phyloP scores from a whole-genome alignment of 2,329 filamentous ascomycete species.

The Colletotrichum sp. region DNA sequence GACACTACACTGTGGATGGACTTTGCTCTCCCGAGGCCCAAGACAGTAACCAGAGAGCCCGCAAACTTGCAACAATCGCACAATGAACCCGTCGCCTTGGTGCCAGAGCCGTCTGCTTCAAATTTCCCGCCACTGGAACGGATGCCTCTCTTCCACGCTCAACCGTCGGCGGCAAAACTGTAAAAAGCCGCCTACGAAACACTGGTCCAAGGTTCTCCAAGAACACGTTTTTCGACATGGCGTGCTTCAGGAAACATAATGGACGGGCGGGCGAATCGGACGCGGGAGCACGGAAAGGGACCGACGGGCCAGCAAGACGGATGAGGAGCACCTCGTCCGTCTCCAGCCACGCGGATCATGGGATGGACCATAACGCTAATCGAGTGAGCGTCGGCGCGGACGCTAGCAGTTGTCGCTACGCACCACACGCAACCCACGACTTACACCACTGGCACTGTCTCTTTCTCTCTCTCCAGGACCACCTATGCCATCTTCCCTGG shows the following conservation, averaged over 20 bases:
- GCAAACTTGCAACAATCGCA: background rate
- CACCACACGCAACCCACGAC: background rate
- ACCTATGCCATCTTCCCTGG: background rate
- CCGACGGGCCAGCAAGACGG: background rate
- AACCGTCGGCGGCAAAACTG: background rate
- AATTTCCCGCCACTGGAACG: background rate
- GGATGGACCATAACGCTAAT: background rate
- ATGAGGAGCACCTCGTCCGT: background rate
- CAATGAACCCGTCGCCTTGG: background rate
- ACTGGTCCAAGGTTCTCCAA: background rate
- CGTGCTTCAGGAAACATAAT: background rate
- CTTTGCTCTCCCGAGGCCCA: background rate
- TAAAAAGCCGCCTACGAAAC: background rate
- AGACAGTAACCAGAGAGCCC: background rate
- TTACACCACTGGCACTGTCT: background rate
- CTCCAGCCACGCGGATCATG: constrained; percentile 8
- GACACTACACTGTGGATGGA: constrained; percentile 1
- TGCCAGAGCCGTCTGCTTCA: background rate
- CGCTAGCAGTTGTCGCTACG: background rate
- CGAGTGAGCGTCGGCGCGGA: background rate
- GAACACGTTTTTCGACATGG: background rate
- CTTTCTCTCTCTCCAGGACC: background rate
- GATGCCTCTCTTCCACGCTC: background rate
- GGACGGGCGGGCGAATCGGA: background rate
- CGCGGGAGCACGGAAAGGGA: constrained; percentile 9